Conservation (phyloP, 2,329 filamentous ascomycete species). For the Capronia coronata region DNA sequence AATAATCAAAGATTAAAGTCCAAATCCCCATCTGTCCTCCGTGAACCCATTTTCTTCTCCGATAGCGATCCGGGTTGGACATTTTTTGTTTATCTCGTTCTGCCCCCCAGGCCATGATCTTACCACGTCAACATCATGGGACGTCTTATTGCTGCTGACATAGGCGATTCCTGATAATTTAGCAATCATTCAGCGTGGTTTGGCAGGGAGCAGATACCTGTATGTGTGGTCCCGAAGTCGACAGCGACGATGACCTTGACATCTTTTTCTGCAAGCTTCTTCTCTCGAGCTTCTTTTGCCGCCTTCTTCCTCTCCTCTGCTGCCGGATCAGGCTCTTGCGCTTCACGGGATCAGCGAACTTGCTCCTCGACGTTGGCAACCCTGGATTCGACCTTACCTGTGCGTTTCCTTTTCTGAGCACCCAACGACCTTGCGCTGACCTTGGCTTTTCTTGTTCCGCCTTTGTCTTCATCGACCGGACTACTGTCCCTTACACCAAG, state of each 20-base stretch:
- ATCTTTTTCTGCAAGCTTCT: not conserved
- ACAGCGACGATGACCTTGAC: slow-evolving; percentile 20
- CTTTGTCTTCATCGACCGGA: no score
- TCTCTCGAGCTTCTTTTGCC: not conserved
- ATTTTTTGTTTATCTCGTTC: slow-evolving; percentile 25
- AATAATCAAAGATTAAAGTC: slow-evolving; percentile 26
- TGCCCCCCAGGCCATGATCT: slow-evolving; percentile 26
- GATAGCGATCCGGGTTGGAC: slow-evolving; percentile 31
- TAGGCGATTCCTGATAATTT: not conserved
- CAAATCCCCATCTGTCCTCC: slow-evolving; percentile 27
- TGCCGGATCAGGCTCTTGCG: not conserved
- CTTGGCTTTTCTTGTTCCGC: no score
- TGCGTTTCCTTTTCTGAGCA: no score
- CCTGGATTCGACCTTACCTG: no score
- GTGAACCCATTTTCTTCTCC: slow-evolving; percentile 21
- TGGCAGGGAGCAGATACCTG: not conserved
- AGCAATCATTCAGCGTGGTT: not conserved
- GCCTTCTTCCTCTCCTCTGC: not conserved
- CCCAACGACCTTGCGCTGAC: no score
- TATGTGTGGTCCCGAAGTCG: slow-evolving; percentile 27
- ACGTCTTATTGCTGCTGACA: slow-evolving; percentile 9
- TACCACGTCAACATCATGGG: slow-evolving; percentile 24
- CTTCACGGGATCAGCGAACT: not conserved
- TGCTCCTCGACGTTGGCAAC: no score
- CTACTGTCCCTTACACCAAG: no score